A percentile compares a stretch with the other conserved stretches of the same genome.
Conservation (phyloP, 192 early-diverging fungal genomes). For the Coemansia sp. region DNA sequence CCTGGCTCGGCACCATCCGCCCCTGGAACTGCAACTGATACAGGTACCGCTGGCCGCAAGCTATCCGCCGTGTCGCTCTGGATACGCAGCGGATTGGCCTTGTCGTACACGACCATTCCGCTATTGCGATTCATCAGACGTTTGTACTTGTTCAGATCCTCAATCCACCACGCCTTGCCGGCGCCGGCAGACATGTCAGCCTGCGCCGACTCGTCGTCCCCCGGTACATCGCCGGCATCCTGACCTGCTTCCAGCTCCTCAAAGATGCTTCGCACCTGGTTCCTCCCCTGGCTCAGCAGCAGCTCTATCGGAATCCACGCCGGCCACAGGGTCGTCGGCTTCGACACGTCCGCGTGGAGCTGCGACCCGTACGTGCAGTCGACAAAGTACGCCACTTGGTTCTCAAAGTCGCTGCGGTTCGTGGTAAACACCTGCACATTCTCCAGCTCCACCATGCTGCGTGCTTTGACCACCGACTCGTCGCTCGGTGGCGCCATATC, state of each 20-base stretch:
- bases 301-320: constrained; percentile 58
- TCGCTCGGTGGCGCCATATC: constrained; percentile 30
- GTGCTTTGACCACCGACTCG: constrained; percentile 55
- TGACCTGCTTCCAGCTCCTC: constrained; percentile 22
- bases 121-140: constrained; percentile 51
- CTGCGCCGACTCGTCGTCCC: background rate
- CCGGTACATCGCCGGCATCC: background rate
- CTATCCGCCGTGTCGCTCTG: constrained; percentile 33
- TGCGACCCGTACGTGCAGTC: constrained; percentile 51
- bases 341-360: constrained; percentile 16
- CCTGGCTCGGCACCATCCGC: too few relatives aligned
- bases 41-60: background rate
- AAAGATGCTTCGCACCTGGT: constrained; percentile 39
- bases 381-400: constrained; percentile 46
- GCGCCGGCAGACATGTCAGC: too few relatives aligned
- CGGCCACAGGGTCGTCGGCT: constrained; percentile 48
- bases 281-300: constrained; percentile 39
- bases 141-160: constrained; percentile 49
- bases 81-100: constrained; percentile 53
- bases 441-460: constrained; percentile 49
- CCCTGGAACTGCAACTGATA: too few relatives aligned
- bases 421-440: constrained; percentile 54
- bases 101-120: constrained; percentile 52
- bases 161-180: constrained; percentile 45
- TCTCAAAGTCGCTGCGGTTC: constrained; percentile 39